Evolutionary conservation across 768 basidiomycete genomes (phyloP).

Genomic region (Mycena vulgaris): DNA sequence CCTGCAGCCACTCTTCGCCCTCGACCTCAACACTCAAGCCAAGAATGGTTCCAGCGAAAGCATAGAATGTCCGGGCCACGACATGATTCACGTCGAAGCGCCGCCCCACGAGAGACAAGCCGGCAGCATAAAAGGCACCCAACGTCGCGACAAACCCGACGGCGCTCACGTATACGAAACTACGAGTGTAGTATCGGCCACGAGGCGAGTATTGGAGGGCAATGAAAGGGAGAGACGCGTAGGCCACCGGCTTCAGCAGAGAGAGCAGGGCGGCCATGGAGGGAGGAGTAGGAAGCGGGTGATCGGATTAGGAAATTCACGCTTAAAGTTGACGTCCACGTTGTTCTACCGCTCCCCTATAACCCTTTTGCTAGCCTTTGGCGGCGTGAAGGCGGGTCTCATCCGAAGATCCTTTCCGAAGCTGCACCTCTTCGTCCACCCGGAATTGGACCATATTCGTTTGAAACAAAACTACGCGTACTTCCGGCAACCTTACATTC

Average conservation of each 20-base stretch:
- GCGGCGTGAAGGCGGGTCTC: not conserved
- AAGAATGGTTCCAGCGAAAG: slow-evolving; percentile 71
- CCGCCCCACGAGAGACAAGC: slow-evolving; percentile 76
- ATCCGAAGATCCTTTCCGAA: not conserved
- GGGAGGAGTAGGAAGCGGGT: slow-evolving; percentile 33
- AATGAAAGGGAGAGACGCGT: slow-evolving; percentile 81
- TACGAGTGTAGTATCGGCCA: slow-evolving; percentile 80
- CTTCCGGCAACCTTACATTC: too few relatives aligned
- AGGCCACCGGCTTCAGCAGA: slow-evolving; percentile 80
- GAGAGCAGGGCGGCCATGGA: slow-evolving; percentile 77
- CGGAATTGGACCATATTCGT: too few relatives aligned
- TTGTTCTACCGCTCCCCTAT: not conserved
- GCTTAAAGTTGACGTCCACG: not conserved
- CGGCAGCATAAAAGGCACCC: slow-evolving; percentile 78
- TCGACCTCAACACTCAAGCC: slow-evolving; percentile 85
- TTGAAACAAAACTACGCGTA: too few relatives aligned
- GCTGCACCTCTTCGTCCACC: too few relatives aligned
- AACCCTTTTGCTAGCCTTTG: not conserved
- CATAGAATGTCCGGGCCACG: slow-evolving; percentile 89
- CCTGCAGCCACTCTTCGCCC: slow-evolving; percentile 83
- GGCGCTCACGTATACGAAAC: slow-evolving; percentile 80
- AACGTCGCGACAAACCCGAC: slow-evolving; percentile 80
- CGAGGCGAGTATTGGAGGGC: slow-evolving; percentile 71
- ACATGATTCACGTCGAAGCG: slow-evolving; percentile 86
- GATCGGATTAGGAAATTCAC: slow-evolving; percentile 16